A percentile compares a stretch with the other conserved stretches of the same genome.
Evolutionary conservation across 148 eudicot genomes (phyloP).

Genomic region (Bassia scoparia): DNA sequence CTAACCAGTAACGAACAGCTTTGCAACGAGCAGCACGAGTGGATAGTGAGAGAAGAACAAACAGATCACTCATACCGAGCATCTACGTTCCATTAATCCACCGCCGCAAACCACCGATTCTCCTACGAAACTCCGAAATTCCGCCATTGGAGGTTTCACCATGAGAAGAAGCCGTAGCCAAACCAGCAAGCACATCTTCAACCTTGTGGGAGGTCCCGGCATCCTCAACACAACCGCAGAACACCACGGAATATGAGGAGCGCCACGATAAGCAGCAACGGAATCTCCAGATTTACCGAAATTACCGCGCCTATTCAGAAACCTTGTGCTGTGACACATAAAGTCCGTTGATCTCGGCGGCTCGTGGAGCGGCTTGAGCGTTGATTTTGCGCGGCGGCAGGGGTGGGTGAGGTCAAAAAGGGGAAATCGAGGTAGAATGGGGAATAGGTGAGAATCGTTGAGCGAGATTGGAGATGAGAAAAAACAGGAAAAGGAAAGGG

Average conservation of each 20-base stretch:
- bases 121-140: constrained; percentile 8
- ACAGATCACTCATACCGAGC: constrained; percentile 29
- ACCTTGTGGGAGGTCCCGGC: constrained; percentile 18
- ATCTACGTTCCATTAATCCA: background rate
- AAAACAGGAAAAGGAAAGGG: too few relatives aligned
- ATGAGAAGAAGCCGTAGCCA: background rate
- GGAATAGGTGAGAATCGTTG: constrained; percentile 31
- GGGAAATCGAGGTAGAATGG: constrained; percentile 20
- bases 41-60: constrained; percentile 15
- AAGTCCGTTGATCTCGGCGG: background rate
- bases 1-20: constrained; percentile 38
- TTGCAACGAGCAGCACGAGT: constrained; percentile 32
- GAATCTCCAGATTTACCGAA: constrained; percentile 31
- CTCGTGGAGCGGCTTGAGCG: too few relatives aligned
- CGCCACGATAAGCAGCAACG: constrained; percentile 20
- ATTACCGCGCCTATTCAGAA: constrained; percentile 19
- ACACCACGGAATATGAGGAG: constrained; percentile 27
- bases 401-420: constrained; percentile 16
- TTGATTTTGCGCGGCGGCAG: too few relatives aligned
- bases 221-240: constrained; percentile 31
- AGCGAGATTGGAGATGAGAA: too few relatives aligned
- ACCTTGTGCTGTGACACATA: constrained; percentile 27
- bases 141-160: background rate
- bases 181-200: background rate
- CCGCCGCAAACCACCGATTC: background rate